phyloP scores from a whole-genome alignment of 2,329 filamentous ascomycete species.

The Apiospora hydei region DNA sequence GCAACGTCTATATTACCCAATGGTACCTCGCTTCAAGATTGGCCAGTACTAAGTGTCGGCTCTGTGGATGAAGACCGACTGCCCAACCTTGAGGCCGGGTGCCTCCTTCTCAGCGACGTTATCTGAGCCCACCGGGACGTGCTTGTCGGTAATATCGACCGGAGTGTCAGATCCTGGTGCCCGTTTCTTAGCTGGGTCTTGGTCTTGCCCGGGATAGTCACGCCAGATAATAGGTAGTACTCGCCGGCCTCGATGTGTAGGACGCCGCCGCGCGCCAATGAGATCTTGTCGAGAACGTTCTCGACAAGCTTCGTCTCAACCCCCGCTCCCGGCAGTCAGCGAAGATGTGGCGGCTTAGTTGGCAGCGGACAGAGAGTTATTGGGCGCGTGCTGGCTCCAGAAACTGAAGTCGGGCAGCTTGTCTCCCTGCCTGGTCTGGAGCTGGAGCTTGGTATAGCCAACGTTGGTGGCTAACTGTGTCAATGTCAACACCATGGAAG shows the following conservation, averaged over 20 bases:
- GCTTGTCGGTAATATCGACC: background rate
- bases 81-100: background rate
- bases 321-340: background rate
- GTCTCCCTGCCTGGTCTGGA: background rate
- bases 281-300: background rate
- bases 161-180: background rate
- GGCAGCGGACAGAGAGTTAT: background rate
- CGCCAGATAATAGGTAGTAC: background rate
- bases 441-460: background rate
- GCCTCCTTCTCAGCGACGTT: background rate
- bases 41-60: background rate
- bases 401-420: constrained; percentile 11
- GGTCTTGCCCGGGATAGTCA: background rate
- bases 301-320: background rate
- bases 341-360: background rate
- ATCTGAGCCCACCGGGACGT: background rate
- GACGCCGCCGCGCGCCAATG: background rate
- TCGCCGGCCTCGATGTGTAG: background rate
- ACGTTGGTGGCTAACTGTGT: background rate
- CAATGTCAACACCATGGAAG: background rate
- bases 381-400: background rate
- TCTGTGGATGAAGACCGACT: background rate
- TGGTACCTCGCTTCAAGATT: background rate
- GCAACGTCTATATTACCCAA: background rate
- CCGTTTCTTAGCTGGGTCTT: background rate